These are phyloP conservation scores for Stygiomarasmius scandens DNA, from an alignment of 1,284 basidiomycete genomes.

Conservation along the genomic window DNA sequence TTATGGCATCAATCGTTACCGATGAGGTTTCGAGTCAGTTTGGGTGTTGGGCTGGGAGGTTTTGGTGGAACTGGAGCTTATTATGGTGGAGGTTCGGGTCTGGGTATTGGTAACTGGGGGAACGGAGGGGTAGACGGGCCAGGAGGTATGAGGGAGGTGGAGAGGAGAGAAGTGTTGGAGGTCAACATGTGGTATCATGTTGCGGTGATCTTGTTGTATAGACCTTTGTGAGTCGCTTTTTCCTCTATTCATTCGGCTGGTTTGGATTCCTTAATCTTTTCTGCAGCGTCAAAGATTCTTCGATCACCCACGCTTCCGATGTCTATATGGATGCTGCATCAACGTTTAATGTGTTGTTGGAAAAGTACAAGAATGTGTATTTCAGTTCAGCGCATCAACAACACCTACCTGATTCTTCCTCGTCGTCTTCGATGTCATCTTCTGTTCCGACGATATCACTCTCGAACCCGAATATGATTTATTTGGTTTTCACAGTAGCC, in stretches of 20 bases:
- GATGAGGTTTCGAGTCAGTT: slow-evolving; percentile 24
- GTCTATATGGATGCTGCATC: slow-evolving; percentile 24
- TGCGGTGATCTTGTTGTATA: slow-evolving; percentile 25
- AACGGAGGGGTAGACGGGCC: background rate
- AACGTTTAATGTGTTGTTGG: slow-evolving; percentile 24
- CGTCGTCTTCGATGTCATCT: background rate
- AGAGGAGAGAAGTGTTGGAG: slow-evolving; percentile 20
- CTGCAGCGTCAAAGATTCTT: slow-evolving; percentile 20
- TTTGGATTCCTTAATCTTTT: background rate
- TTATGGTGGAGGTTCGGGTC: background rate
- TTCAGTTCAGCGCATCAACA: slow-evolving; percentile 10
- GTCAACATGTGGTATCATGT: slow-evolving; percentile 28
- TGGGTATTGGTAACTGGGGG: no score
- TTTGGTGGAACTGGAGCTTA: background rate
- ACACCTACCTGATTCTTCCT: slow-evolving; percentile 5
- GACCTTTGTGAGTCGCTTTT: slow-evolving; percentile 23
- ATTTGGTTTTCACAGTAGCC: slow-evolving; percentile 25
- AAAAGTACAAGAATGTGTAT: slow-evolving; percentile 20
- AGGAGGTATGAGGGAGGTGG: slow-evolving; percentile 11
- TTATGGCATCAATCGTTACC: slow-evolving; percentile 28
- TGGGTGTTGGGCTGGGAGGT: slow-evolving; percentile 19
- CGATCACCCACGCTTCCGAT: slow-evolving; percentile 17
- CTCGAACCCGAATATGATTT: slow-evolving; percentile 27
- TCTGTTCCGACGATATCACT: slow-evolving; percentile 12
- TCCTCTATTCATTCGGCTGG: background rate